Evolutionary conservation across 371 early-diverging fungal species (phyloP).

Genomic region (Quaeritorhiza haematococci): DNA sequence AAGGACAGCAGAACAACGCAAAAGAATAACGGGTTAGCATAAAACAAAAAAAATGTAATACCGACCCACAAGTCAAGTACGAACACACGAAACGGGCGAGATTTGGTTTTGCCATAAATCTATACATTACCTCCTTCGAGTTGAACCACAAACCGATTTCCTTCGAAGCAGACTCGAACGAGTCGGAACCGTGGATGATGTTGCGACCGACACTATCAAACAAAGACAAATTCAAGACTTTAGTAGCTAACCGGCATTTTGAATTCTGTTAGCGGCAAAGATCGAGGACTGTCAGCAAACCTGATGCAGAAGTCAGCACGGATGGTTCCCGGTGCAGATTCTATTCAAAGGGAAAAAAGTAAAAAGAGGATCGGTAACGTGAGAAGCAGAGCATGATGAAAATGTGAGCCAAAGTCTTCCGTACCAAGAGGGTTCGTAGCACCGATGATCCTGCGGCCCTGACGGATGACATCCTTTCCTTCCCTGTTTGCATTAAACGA

Average conservation of each 20-base stretch:
- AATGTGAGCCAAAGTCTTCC: neutral
- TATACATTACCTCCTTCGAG: slow-evolving; percentile 8
- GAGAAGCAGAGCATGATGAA: slow-evolving; percentile 12
- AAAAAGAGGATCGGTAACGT: neutral
- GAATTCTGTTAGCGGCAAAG: neutral
- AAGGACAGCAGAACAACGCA: too few relatives aligned
- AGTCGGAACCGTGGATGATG: slow-evolving; percentile 57
- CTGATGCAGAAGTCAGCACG: slow-evolving; percentile 49
- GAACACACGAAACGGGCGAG: too few relatives aligned
- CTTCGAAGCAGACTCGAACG: slow-evolving; percentile 21
- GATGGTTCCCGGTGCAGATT: slow-evolving; percentile 38
- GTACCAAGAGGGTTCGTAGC: slow-evolving; percentile 48
- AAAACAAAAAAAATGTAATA: too few relatives aligned
- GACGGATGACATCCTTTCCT: slow-evolving; percentile 49
- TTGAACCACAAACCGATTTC: slow-evolving; percentile 23
- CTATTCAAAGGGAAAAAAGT: neutral
- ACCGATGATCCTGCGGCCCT: slow-evolving; percentile 48
- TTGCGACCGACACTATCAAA: slow-evolving; percentile 26
- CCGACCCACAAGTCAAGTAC: too few relatives aligned
- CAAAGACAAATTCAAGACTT: neutral
- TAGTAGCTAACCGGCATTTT: neutral
- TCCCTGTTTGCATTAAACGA: slow-evolving; percentile 11
- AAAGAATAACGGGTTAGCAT: too few relatives aligned
- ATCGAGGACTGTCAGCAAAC: slow-evolving; percentile 19
- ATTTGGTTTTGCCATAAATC: too few relatives aligned